phyloP scores from a whole-genome alignment of 805 yeast species.

The Saccharomycopsis guyanensis region DNA sequence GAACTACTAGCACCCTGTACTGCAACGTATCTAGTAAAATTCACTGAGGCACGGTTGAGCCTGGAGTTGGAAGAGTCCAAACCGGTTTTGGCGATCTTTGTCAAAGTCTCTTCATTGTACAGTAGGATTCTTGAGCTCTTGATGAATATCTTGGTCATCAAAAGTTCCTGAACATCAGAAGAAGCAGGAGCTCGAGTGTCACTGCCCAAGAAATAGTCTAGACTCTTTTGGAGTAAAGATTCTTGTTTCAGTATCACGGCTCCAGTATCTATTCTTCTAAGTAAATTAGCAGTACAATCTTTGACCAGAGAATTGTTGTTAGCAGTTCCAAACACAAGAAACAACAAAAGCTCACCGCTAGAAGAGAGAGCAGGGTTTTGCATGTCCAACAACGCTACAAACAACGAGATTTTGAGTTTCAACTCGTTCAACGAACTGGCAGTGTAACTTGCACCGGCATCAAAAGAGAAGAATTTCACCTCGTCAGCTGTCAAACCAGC shows the following conservation, averaged over 20 bases:
- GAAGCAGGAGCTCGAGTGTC: conserved; percentile 43
- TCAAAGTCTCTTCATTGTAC: not conserved
- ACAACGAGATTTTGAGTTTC: conserved; percentile 35
- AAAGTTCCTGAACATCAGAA: conserved; percentile 45
- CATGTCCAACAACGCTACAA: conserved; percentile 30
- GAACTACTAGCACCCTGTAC: conserved; percentile 11
- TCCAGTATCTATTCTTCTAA: conserved; percentile 36
- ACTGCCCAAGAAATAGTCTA: conserved; percentile 46
- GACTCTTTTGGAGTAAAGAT: conserved; percentile 36
- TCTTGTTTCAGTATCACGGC: conserved; percentile 28
- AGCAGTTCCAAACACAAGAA: conserved; percentile 54
- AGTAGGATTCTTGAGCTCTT: conserved; percentile 9
- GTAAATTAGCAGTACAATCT: conserved; percentile 43
- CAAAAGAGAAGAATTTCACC: conserved; percentile 53
- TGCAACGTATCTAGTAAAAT: conserved; percentile 58
- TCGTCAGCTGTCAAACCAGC: conserved; percentile 61
- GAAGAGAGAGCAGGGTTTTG: conserved; percentile 24
- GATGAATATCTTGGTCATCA: conserved; percentile 29
- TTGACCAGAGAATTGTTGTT: conserved; percentile 52
- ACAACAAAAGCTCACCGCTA: conserved; percentile 34
- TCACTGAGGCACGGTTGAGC: conserved; percentile 49
- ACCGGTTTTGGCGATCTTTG: conserved; percentile 48
- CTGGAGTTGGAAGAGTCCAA: conserved; percentile 45
- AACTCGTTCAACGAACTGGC: conserved; percentile 37
- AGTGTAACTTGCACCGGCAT: conserved; percentile 58